phyloP scores from a whole-genome alignment of 345 rosid species.

The Camelina hispida region DNA sequence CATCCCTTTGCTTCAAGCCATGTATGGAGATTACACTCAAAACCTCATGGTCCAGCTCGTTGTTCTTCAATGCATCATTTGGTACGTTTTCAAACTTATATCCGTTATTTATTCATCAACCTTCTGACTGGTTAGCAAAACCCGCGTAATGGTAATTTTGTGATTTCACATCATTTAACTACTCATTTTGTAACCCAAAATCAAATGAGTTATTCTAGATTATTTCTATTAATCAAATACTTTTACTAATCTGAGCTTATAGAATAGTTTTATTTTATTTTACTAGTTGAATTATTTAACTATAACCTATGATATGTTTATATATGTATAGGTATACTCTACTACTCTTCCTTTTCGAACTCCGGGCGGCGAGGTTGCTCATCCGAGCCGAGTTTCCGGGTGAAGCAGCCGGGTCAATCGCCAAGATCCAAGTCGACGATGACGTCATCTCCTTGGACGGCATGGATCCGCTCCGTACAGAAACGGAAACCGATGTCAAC shows the following conservation, averaged over 20 bases:
- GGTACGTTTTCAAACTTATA: conserved; percentile 59
- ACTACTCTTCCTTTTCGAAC: conserved; percentile 57
- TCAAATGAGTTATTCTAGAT: background rate
- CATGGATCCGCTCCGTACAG: conserved; percentile 51
- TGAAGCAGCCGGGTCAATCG: conserved; percentile 52
- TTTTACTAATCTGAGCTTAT: background rate
- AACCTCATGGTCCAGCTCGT: conserved; percentile 59
- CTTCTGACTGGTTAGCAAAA: background rate
- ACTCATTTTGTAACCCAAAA: background rate
- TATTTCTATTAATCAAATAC: background rate
- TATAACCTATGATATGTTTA: conserved; percentile 18
- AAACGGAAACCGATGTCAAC: conserved; percentile 54
- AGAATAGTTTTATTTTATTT: background rate
- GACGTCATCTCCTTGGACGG: conserved; percentile 62
- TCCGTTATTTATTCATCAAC: conserved; percentile 28
- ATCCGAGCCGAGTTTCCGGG: conserved; percentile 59
- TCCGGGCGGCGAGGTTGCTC: conserved; percentile 55
- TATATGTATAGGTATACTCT: conserved; percentile 48
- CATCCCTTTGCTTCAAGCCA: conserved; percentile 58
- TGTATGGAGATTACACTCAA: conserved; percentile 59
- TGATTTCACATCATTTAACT: background rate
- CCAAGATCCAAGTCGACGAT: conserved; percentile 55
- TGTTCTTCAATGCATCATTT: conserved; percentile 57
- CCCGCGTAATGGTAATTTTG: background rate
- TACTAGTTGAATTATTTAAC: conserved; percentile 14